Conservation (phyloP, 225 moss, liverwort and hornwort species). For the Physcomitrium patens region DNA sequence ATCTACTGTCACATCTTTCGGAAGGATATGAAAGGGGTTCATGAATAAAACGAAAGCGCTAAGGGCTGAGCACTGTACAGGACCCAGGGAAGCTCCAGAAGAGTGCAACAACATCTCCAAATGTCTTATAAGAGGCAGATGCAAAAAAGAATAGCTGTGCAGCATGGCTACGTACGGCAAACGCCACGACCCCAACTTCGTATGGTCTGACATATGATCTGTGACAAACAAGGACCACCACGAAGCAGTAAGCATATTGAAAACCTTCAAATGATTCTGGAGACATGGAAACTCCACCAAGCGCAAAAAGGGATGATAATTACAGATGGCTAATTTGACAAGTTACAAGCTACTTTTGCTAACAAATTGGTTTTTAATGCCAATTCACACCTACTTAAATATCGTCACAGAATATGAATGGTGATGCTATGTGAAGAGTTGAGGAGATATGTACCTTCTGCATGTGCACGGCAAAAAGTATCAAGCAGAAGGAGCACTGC, state of each 20-base stretch:
- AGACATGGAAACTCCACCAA: not conserved
- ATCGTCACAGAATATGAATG: not conserved
- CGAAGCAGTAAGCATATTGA: not conserved
- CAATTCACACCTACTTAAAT: not conserved
- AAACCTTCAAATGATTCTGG: not conserved
- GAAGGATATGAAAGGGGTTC: slow-evolving; percentile 40
- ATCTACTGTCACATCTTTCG: slow-evolving; percentile 19
- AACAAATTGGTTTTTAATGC: not conserved
- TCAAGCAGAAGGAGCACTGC: slow-evolving; percentile 50
- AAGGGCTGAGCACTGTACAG: slow-evolving; percentile 57
- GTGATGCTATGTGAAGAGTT: not conserved
- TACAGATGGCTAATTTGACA: not conserved
- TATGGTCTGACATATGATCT: slow-evolving; percentile 54
- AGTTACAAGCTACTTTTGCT: not conserved
- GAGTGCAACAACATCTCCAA: slow-evolving; percentile 41
- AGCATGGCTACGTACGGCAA: slow-evolving; percentile 57
- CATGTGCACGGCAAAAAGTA: slow-evolving; percentile 53
- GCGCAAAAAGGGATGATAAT: not conserved
- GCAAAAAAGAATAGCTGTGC: slow-evolving; percentile 45
- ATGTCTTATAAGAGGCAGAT: slow-evolving; percentile 46
- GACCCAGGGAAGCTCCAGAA: slow-evolving; percentile 40
- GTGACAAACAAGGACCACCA: slow-evolving; percentile 13
- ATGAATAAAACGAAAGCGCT: slow-evolving; percentile 58
- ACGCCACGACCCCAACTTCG: slow-evolving; percentile 59
- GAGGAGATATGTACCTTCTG: slow-evolving; percentile 42